Evolutionary conservation across 1,284 basidiomycete species (phyloP).

Genomic region (Mycena citricolor): DNA sequence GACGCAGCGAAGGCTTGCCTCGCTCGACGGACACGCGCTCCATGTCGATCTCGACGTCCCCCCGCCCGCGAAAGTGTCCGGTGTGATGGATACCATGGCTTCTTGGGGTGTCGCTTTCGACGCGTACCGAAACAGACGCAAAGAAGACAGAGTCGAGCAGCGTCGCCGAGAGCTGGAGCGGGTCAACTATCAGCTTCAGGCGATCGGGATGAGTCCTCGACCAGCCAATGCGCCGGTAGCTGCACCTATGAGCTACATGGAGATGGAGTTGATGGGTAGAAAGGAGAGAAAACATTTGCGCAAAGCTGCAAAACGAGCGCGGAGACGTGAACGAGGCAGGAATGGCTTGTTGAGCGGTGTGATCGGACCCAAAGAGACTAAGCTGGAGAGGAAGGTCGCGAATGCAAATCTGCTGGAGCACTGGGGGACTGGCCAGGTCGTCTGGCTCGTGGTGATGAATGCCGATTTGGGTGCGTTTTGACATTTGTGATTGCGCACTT

Average conservation of each 20-base stretch:
- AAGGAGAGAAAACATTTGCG: slow-evolving; percentile 8
- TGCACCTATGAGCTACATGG: slow-evolving; percentile 1
- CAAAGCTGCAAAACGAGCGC: slow-evolving; percentile 3
- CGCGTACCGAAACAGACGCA: slow-evolving; percentile 12
- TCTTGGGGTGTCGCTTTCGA: slow-evolving; percentile 25
- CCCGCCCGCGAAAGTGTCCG: slow-evolving; percentile 23
- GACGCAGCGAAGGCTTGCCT: slow-evolving; percentile 24
- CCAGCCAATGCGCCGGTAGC: background rate
- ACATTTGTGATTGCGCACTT: background rate
- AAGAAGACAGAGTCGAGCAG: slow-evolving; percentile 17
- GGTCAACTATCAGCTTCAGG: slow-evolving; percentile 2
- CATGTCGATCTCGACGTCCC: slow-evolving; percentile 24
- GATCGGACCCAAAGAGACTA: slow-evolving; percentile 10
- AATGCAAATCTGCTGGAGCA: slow-evolving; percentile 25
- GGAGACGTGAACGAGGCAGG: slow-evolving; percentile 8
- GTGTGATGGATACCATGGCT: slow-evolving; percentile 25
- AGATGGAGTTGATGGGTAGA: slow-evolving; percentile 2
- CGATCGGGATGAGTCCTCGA: background rate
- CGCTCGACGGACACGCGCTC: slow-evolving; percentile 22
- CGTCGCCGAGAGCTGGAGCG: slow-evolving; percentile 9
- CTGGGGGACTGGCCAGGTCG: slow-evolving; percentile 21
- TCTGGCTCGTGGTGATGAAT: slow-evolving; percentile 28
- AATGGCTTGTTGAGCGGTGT: slow-evolving; percentile 11
- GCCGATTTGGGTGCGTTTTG: slow-evolving; percentile 21
- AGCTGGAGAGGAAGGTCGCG: slow-evolving; percentile 19